Evolutionary conservation across 2,329 filamentous ascomycete species (phyloP).

Genomic region (Sporothrix phasma): DNA sequence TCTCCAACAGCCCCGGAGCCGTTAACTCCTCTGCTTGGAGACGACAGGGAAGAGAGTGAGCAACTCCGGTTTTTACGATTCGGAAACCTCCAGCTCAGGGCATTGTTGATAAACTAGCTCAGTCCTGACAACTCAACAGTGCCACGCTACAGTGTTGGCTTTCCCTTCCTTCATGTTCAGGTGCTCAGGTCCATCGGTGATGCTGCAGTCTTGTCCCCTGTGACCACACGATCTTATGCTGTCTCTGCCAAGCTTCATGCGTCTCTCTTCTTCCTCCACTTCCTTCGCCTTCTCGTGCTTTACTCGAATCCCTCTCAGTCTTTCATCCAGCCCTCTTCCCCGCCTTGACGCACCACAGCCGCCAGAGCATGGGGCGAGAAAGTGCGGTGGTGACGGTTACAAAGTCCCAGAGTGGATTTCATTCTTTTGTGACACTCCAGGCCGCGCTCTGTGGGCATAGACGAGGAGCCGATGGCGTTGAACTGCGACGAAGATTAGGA

Average conservation of each 20-base stretch:
- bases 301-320: not conserved
- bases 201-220: not conserved
- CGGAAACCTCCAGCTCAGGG: too few species aligned
- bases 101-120: not conserved
- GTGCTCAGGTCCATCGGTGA: not conserved
- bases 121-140: not conserved
- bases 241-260: not conserved
- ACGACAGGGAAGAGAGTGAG: not conserved
- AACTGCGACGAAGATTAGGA: not conserved
- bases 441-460: not conserved
- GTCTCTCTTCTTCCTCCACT: not conserved
- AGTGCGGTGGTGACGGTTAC: conserved; percentile 7
- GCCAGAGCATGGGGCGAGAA: not conserved
- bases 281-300: not conserved
- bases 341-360: not conserved
- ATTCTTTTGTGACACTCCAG: not conserved
- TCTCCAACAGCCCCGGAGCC: not conserved
- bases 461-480: not conserved
- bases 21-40: not conserved
- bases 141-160: not conserved
- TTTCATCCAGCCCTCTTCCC: not conserved
- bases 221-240: not conserved
- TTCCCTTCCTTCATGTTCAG: not conserved
- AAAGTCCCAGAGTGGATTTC: conserved; percentile 8
- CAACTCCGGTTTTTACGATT: too few species aligned